These are phyloP conservation scores for Epicoccum sorghinum DNA, from an alignment of 2,329 filamentous ascomycete genomes.

Conservation along the genomic window DNA sequence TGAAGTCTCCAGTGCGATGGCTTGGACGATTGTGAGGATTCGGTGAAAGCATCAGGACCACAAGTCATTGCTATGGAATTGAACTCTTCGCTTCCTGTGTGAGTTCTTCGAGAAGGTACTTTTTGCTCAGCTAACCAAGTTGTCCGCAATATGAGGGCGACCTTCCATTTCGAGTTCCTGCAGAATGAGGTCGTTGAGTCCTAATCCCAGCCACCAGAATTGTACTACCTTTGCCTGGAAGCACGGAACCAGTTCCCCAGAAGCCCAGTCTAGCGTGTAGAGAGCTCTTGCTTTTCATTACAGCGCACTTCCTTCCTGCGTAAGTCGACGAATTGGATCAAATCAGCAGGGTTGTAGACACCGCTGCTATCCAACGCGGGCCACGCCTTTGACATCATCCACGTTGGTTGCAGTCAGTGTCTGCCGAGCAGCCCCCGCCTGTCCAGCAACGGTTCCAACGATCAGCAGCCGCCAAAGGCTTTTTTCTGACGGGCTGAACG, in stretches of 20 bases:
- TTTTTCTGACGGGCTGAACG: not conserved
- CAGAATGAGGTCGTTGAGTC: constrained; percentile 4
- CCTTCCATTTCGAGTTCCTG: too few species aligned
- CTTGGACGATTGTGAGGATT: not conserved
- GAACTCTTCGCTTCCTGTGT: too few species aligned
- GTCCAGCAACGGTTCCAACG: too few species aligned
- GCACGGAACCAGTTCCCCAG: constrained; percentile 2
- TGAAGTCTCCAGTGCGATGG: not conserved
- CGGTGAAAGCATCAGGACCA: too few species aligned
- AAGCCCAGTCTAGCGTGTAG: constrained; percentile 14
- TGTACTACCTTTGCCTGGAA: not conserved
- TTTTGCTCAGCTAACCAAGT: too few species aligned
- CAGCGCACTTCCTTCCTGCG: not conserved
- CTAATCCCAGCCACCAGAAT: not conserved
- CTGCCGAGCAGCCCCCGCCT: not conserved
- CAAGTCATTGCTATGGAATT: too few species aligned
- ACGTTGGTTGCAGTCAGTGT: not conserved
- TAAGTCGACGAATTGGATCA: not conserved
- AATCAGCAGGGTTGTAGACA: constrained; percentile 7
- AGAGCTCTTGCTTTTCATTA: constrained; percentile 16
- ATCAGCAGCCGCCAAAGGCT: too few species aligned
- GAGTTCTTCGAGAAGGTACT: too few species aligned
- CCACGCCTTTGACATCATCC: constrained; percentile 17
- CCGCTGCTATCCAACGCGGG: not conserved
- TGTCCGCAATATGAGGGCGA: too few species aligned